Percentiles rank a stretch among this genome's conserved stretches.
phyloP scores from a whole-genome alignment of 1,284 basidiomycete genomes.

The Abortiporus biennis region DNA sequence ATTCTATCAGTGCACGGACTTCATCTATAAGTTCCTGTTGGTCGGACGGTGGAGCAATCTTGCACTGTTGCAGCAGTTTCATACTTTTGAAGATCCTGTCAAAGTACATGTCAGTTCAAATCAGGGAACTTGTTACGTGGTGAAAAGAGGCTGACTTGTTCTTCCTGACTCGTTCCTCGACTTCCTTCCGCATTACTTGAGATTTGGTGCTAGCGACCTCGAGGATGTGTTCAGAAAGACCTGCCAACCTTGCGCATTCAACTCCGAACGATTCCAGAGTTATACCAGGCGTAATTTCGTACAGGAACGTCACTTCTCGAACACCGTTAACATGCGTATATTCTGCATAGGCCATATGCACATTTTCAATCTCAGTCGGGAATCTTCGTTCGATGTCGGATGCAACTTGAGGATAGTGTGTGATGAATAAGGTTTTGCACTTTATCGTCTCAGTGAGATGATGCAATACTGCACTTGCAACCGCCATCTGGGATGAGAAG shows the following conservation, averaged over 20 bases:
- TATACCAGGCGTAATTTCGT: constrained; percentile 66
- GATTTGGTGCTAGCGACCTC: constrained; percentile 52
- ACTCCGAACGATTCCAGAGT: constrained; percentile 84
- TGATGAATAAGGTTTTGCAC: constrained; percentile 90
- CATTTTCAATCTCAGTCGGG: constrained; percentile 58
- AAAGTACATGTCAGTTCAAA: background rate
- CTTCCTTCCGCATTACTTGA: constrained; percentile 45
- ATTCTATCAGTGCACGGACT: background rate
- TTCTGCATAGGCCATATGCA: constrained; percentile 83
- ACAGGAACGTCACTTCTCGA: constrained; percentile 81
- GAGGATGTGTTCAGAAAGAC: constrained; percentile 66
- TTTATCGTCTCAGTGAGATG: constrained; percentile 58
- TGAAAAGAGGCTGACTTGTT: constrained; percentile 42
- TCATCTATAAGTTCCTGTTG: background rate
- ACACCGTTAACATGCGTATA: constrained; percentile 62
- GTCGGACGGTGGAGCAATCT: background rate
- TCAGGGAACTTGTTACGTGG: too few species aligned
- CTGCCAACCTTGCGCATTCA: constrained; percentile 85
- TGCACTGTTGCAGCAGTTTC: constrained; percentile 10
- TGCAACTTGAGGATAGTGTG: constrained; percentile 82
- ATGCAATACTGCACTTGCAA: constrained; percentile 74
- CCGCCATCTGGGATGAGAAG: constrained; percentile 58
- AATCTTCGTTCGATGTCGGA: constrained; percentile 48
- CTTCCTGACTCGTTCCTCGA: constrained; percentile 41
- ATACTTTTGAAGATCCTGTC: constrained; percentile 18